These are phyloP conservation scores for Microcyclospora tardicrescens DNA, from an alignment of 2,329 filamentous ascomycete genomes.

Conservation along the genomic window DNA sequence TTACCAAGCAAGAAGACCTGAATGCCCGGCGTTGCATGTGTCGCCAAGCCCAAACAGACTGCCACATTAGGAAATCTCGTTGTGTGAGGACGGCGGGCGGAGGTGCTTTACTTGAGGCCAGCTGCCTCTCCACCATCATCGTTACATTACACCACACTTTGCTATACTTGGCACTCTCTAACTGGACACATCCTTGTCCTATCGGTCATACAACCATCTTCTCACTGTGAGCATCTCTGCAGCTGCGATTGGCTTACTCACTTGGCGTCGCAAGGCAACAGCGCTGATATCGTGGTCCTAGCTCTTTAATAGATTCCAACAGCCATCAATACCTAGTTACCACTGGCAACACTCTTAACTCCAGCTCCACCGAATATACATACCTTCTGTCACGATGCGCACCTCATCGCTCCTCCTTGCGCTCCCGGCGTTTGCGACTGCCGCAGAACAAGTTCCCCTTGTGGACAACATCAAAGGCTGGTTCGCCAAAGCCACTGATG, in stretches of 20 bases:
- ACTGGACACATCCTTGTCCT: background rate
- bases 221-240: too few species aligned
- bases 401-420: slow-evolving; percentile 39
- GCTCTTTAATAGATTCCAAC: slow-evolving; percentile 4
- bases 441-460: slow-evolving; percentile 47
- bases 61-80: slow-evolving; percentile 1
- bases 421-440: slow-evolving; percentile 37
- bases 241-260: too few species aligned
- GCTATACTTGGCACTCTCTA: too few species aligned
- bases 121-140: too few species aligned
- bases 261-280: background rate
- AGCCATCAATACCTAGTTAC: slow-evolving; percentile 1
- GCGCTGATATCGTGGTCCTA: background rate
- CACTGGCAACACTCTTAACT: background rate
- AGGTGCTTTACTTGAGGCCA: too few species aligned
- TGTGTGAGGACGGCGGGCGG: background rate
- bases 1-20: too few species aligned
- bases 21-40: too few species aligned
- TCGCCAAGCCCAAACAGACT: background rate
- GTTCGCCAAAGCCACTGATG: slow-evolving; percentile 42
- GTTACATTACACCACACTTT: too few species aligned
- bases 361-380: background rate
- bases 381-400: slow-evolving; percentile 33
- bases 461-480: slow-evolving; percentile 47
- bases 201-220: background rate